Percentiles rank a stretch among this genome's conserved stretches.
Conservation (phyloP, 2,329 filamentous ascomycete genomes). For the Colletotrichum sp. region DNA sequence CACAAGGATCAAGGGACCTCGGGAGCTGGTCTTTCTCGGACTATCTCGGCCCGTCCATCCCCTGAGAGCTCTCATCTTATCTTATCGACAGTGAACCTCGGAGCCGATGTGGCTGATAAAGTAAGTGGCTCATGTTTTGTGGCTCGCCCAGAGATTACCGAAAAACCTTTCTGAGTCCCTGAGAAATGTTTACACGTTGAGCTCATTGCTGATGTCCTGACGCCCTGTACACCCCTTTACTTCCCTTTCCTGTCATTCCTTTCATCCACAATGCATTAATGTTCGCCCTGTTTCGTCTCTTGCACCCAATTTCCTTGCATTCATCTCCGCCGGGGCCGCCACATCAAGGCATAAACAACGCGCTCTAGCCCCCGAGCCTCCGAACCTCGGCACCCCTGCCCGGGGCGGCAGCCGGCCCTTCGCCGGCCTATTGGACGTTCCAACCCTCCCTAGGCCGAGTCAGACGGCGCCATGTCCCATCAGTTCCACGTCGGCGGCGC, state of each 20-base stretch:
- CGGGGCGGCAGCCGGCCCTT: not conserved
- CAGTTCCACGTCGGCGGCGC: slow-evolving; percentile 18
- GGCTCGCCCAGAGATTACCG: not conserved
- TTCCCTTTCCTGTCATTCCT: slow-evolving; percentile 5
- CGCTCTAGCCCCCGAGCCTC: not conserved
- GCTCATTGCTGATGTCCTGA: not conserved
- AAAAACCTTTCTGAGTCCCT: not conserved
- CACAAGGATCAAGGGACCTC: not conserved
- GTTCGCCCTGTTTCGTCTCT: not conserved
- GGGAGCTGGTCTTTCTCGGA: not conserved
- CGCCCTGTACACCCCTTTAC: not conserved
- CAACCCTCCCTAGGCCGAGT: not conserved
- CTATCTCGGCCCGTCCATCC: not conserved
- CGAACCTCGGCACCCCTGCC: not conserved
- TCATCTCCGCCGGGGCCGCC: not conserved
- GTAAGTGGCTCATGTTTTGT: not conserved
- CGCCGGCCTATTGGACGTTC: not conserved
- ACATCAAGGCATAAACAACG: not conserved
- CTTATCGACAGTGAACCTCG: rapidly evolving
- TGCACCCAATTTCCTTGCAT: not conserved
- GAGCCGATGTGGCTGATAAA: not conserved
- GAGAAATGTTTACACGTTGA: not conserved
- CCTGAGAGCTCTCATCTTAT: not conserved
- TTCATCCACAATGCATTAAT: slow-evolving; percentile 10
- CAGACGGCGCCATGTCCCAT: slow-evolving; percentile 3